Base-by-base conservation (phyloP, 306 rosid species). In the Vigna unguiculata region DNA sequence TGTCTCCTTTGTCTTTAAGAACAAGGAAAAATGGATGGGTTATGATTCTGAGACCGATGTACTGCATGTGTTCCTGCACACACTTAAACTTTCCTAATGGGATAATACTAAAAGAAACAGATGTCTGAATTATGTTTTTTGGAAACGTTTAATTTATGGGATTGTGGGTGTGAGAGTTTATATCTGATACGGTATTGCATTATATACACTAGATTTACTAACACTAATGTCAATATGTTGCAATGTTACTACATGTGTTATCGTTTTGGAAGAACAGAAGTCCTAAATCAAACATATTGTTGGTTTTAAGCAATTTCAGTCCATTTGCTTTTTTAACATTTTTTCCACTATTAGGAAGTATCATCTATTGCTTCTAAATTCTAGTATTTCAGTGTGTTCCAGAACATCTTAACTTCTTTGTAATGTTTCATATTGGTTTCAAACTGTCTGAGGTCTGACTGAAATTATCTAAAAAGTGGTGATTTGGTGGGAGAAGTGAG, bases 1-100 rank as follows among this genome's bases (percentile, higher is more conserved):
- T 71, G 58, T 46, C 10, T 64, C 47, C 4, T 38, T 70, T 80
- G 22, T 80, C 20, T 32, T 21, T 64, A 14, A 43, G 61, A 72
- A 45, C 30, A 28, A 12, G 30, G 24, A 54, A 28, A 28, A 45
- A 30, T 40, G 11, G 40, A 38, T 16, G 14, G 62, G 55, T 55
- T 19, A 11, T 53, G 64, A 46, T 70, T 61, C 52, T 36, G 66
- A 32, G 28, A 68, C 21, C 5, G 43, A 38, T 53, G 52, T 30
- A 58, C 64, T 52, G 16, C 43, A 16, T 14, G 34, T 61, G 52
- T 40, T 82, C 49, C 73, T 75, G 52, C 60, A 49, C 22, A 25
- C 16, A 19, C 54, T 40, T 74, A 25, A 25, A 22, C 20, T 10
- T 76, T 6, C 68, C 48, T 21, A 76, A 24, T 54, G 62, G 36